Evolutionary conservation across 257 asterid genomes (phyloP).

Genomic region (Gentiana macrophylla): DNA sequence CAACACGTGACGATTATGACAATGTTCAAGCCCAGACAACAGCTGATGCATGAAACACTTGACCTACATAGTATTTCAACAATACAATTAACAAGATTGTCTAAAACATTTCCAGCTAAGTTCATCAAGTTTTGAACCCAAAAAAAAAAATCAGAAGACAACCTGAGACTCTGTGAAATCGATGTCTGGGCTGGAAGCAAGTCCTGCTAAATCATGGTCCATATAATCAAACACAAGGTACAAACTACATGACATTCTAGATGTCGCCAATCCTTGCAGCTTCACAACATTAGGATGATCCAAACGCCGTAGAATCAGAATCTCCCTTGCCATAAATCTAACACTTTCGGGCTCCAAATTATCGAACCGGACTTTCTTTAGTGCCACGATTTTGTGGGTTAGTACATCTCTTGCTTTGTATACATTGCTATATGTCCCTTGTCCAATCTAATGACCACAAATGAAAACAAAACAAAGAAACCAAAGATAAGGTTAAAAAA

Average conservation of each 20-base stretch:
- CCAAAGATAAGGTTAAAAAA: constrained; percentile 11
- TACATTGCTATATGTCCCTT: constrained; percentile 82
- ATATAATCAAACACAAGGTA: constrained; percentile 73
- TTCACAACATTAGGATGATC: constrained; percentile 87
- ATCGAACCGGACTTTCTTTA: constrained; percentile 83
- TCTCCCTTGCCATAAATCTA: constrained; percentile 89
- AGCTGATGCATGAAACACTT: constrained; percentile 79
- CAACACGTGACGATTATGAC: constrained; percentile 64
- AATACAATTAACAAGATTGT: constrained; percentile 6
- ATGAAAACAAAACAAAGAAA: constrained; percentile 10
- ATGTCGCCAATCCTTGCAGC: constrained; percentile 71
- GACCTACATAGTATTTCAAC: constrained; percentile 36
- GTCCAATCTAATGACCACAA: constrained; percentile 55
- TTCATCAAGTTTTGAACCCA: not conserved
- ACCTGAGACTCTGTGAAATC: constrained; percentile 83
- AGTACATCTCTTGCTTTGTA: constrained; percentile 75
- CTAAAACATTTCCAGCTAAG: constrained; percentile 9
- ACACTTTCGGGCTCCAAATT: constrained; percentile 90
- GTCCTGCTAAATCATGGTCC: constrained; percentile 89
- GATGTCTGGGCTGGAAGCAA: constrained; percentile 65
- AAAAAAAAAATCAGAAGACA: constrained; percentile 7
- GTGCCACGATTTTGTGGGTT: constrained; percentile 58
- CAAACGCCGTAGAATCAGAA: constrained; percentile 70
- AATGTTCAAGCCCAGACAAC: constrained; percentile 79
- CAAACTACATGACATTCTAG: constrained; percentile 86